Conservation (phyloP, 345 rosid species). For the Brassica juncea region DNA sequence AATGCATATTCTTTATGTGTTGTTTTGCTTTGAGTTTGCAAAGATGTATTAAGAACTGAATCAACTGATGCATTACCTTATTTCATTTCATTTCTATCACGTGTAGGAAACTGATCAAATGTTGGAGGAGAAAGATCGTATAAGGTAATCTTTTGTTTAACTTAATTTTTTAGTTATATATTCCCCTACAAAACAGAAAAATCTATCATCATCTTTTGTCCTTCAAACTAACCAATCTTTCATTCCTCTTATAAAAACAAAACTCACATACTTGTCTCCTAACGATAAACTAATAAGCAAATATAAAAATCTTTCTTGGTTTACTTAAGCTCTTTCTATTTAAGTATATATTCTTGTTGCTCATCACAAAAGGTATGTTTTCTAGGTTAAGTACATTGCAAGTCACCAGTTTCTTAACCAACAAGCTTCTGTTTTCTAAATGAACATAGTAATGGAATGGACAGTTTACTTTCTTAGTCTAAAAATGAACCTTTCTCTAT, state of each 20-base stretch:
- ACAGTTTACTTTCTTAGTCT: background rate
- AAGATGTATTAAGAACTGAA: background rate
- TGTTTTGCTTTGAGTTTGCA: background rate
- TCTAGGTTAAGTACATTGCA: conserved; percentile 41
- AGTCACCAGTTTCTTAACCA: conserved; percentile 50
- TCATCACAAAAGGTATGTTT: conserved; percentile 38
- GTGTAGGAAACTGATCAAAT: conserved; percentile 23
- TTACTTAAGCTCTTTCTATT: conserved; percentile 27
- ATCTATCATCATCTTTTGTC: conserved; percentile 46
- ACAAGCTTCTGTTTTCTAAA: conserved; percentile 26
- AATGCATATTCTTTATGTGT: background rate
- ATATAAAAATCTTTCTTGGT: conserved; percentile 1
- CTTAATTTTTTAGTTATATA: conserved; percentile 16
- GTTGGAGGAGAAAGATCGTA: conserved; percentile 32
- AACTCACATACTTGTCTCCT: conserved; percentile 45
- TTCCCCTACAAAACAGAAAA: conserved; percentile 33
- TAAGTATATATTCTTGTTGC: conserved; percentile 38
- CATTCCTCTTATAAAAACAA: conserved; percentile 48
- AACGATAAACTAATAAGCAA: conserved; percentile 15
- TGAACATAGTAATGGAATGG: background rate
- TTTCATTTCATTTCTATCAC: background rate
- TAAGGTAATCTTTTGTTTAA: conserved; percentile 31
- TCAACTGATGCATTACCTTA: background rate
- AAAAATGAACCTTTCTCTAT: conserved; percentile 39
- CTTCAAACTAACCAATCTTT: conserved; percentile 45